Evolutionary conservation across 2,329 filamentous ascomycete species (phyloP).

Genomic region (Orbilia brochopaga): DNA sequence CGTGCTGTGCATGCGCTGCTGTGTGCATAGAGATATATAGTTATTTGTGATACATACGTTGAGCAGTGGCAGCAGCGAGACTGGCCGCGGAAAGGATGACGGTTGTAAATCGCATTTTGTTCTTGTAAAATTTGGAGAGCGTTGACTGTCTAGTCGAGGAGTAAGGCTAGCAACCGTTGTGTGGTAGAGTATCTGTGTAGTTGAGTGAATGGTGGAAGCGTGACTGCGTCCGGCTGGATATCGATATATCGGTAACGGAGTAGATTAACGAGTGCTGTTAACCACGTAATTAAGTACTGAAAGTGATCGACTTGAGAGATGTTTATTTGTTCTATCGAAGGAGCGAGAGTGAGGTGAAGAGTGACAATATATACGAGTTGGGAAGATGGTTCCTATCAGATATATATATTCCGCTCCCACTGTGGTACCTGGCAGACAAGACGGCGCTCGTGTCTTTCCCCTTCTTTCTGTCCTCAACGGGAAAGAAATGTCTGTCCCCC

Average conservation of each 20-base stretch:
- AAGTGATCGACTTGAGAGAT: constrained; percentile 44
- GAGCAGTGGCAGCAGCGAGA: constrained; percentile 25
- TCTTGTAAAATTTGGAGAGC: constrained; percentile 27
- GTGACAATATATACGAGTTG: constrained; percentile 11
- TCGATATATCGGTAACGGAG: constrained; percentile 5
- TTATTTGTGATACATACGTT: constrained; percentile 15
- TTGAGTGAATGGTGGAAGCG: no score
- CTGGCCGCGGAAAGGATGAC: constrained; percentile 29
- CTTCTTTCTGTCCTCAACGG: constrained; percentile 12
- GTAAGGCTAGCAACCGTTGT: background rate
- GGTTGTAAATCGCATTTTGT: constrained; percentile 48
- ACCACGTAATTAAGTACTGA: constrained; percentile 10
- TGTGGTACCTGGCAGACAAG: no score
- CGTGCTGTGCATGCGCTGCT: background rate
- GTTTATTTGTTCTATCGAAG: constrained; percentile 36
- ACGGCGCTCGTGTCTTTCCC: constrained; percentile 11
- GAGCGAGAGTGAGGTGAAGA: constrained; percentile 46
- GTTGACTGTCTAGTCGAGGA: background rate
- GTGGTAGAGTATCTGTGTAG: constrained; percentile 3
- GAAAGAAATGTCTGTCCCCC: constrained; percentile 5
- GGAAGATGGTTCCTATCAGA: constrained; percentile 19
- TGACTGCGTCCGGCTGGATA: no score
- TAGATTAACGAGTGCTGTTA: constrained; percentile 31
- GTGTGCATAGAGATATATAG: background rate
- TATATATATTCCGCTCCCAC: constrained; percentile 22